These are phyloP conservation scores for Ascochyta fabae DNA, from an alignment of 2,329 filamentous ascomycete species.

Conservation along the genomic window DNA sequence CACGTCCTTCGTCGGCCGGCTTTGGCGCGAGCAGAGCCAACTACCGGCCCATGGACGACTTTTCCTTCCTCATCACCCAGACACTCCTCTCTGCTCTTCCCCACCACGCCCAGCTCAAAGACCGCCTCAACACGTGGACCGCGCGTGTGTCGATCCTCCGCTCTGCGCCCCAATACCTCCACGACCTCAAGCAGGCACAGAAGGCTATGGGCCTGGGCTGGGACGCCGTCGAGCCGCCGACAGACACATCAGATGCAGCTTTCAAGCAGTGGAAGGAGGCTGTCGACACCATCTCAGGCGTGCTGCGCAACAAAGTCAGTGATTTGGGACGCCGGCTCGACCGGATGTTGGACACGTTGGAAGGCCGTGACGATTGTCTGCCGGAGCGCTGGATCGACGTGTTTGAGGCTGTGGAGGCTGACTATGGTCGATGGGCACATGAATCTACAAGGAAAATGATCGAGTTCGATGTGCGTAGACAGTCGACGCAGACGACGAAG, in stretches of 20 bases:
- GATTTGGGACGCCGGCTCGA: conserved; percentile 77
- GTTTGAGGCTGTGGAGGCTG: conserved; percentile 78
- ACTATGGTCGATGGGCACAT: conserved; percentile 81
- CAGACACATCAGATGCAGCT: conserved; percentile 40
- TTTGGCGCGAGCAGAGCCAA: conserved; percentile 44
- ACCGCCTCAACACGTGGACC: conserved; percentile 78
- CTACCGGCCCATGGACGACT: conserved; percentile 81
- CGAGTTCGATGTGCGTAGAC: conserved; percentile 62
- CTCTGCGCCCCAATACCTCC: conserved; percentile 72
- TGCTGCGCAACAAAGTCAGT: conserved; percentile 72
- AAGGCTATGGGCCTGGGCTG: conserved; percentile 70
- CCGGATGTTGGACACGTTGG: conserved; percentile 82
- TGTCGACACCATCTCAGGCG: conserved; percentile 62
- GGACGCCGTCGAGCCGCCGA: conserved; percentile 61
- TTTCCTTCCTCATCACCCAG: conserved; percentile 87
- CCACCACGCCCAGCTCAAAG: conserved; percentile 74
- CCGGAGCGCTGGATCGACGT: conserved; percentile 87
- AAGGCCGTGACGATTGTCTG: conserved; percentile 82
- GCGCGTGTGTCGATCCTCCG: conserved; percentile 76
- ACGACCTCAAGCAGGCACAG: conserved; percentile 68
- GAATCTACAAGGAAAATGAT: conserved; percentile 77
- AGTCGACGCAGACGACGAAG: conserved; percentile 1
- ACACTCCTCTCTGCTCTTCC: conserved; percentile 90
- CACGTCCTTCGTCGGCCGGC: conserved; percentile 54
- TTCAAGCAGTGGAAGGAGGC: conserved; percentile 47